Evolutionary conservation across 1,139 yeast genomes (phyloP), one percentile per base, ranked within the genome.

Genomic region (Magnusiomyces fungicola): DNA sequence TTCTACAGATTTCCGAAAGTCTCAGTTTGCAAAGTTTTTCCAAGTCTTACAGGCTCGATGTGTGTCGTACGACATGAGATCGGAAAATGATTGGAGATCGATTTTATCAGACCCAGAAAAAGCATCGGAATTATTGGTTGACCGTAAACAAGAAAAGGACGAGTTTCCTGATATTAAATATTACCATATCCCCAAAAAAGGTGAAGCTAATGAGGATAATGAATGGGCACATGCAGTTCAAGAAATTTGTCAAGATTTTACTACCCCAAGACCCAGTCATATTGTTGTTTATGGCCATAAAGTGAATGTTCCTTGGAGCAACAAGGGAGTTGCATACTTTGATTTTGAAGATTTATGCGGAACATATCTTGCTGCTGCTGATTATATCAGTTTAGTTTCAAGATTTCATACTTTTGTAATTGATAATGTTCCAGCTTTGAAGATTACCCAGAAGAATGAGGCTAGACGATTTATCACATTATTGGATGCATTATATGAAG

Each of bases 401-500:
- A 69, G 70, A 24, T 83, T 69, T 61, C 76, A 72, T 37, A 76
- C 81, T 0, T 67, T 83, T 29, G 70, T 83, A 5, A 59, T 83
- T 27, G 84, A 81, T 51, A 69, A 79, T 50, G 80, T 83, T 2
- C 90, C 90, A 0, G 69, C 78, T 2, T 65, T 83, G 65, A 76
- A 80, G 1, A 63, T 78, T 4, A 73, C 69, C 47, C 76, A 73
- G 78, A 81, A 80, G 58, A 81, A 81, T 58, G 87, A 82, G 56
- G 89, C 89, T 1, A 67, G 86, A 50, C 64, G 85, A 50, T 78
- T 83, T 57, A 83, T 83, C 45, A 80, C 84, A 0, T 65, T 83
- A 21, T 61, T 83, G 24, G 89, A 83, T 64, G 86, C 88, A 0
- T 63, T 82, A 5, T 83, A 83, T 60, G 90, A 83, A 60, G 74